Evolutionary conservation across 164 flowering plant species (phyloP).

Genomic region (Annona squamosa): DNA sequence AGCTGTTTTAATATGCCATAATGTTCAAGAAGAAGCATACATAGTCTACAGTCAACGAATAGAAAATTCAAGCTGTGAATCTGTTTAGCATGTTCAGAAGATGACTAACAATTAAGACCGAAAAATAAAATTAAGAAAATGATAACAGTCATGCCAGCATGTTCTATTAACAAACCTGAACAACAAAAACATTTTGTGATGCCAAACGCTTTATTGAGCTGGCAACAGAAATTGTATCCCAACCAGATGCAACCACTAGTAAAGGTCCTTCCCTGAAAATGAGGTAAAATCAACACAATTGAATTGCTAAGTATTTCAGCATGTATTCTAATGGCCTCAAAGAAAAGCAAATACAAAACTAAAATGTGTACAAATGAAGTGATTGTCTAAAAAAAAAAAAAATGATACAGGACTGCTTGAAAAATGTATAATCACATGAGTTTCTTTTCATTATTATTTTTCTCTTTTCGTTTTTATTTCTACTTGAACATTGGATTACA

Average conservation of each 20-base stretch:
- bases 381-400: neutral
- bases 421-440: neutral
- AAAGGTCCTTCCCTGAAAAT: slow-evolving; percentile 79
- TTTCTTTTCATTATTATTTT: too few relatives aligned
- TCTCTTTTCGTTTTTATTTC: too few relatives aligned
- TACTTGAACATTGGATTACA: too few relatives aligned
- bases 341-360: neutral
- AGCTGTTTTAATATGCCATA: neutral
- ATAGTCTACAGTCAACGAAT: too few relatives aligned
- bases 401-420: neutral
- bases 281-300: neutral
- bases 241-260: slow-evolving; percentile 87
- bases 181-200: slow-evolving; percentile 76
- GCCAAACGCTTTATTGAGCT: slow-evolving; percentile 73
- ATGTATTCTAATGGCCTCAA: neutral
- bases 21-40: neutral
- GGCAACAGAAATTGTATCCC: slow-evolving; percentile 81
- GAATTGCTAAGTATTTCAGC: neutral
- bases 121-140: neutral
- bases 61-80: too few relatives aligned
- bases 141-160: neutral
- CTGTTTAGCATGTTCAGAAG: too few relatives aligned
- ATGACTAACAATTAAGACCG: neutral
- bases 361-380: too few relatives aligned
- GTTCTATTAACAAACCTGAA: slow-evolving; percentile 53